Conservation (phyloP, 805 yeast species). For the Grigorovia transvaalensis region DNA sequence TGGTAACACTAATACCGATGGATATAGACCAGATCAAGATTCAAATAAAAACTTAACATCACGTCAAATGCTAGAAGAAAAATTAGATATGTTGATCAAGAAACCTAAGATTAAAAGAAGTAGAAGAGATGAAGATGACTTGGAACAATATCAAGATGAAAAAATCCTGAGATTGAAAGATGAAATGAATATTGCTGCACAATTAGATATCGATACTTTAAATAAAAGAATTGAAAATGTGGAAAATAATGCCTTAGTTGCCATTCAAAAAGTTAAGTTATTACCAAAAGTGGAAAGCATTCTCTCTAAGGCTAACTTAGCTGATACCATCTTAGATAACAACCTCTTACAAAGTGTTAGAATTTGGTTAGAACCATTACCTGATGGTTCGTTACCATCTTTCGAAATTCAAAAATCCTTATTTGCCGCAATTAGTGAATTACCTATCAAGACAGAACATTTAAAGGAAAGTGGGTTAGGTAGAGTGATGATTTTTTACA, state of each 20-base stretch:
- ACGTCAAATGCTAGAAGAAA: constrained; percentile 72
- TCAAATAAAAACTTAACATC: constrained; percentile 32
- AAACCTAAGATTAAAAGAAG: constrained; percentile 50
- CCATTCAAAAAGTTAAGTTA: constrained; percentile 58
- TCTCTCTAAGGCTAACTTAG: constrained; percentile 70
- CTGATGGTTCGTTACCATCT: constrained; percentile 96
- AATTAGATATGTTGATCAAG: constrained; percentile 68
- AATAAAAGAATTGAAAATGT: constrained; percentile 32
- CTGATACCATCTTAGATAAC: constrained; percentile 89
- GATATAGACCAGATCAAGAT: background rate
- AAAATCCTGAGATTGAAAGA: constrained; percentile 70
- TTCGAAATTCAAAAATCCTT: constrained; percentile 88
- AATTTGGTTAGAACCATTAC: constrained; percentile 96
- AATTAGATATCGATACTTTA: constrained; percentile 50
- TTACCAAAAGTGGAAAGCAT: constrained; percentile 70
- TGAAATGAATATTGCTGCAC: constrained; percentile 83
- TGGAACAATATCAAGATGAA: constrained; percentile 93
- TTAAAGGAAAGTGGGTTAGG: constrained; percentile 91
- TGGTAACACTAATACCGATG: constrained; percentile 7
- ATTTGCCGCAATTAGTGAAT: constrained; percentile 57
- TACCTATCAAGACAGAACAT: constrained; percentile 94
- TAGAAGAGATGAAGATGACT: constrained; percentile 78
- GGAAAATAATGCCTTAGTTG: constrained; percentile 28
- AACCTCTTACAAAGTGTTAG: constrained; percentile 87
- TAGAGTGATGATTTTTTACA: constrained; percentile 86